phyloP scores from a whole-genome alignment of 2,329 filamentous ascomycete species.

The Claviceps sp. region DNA sequence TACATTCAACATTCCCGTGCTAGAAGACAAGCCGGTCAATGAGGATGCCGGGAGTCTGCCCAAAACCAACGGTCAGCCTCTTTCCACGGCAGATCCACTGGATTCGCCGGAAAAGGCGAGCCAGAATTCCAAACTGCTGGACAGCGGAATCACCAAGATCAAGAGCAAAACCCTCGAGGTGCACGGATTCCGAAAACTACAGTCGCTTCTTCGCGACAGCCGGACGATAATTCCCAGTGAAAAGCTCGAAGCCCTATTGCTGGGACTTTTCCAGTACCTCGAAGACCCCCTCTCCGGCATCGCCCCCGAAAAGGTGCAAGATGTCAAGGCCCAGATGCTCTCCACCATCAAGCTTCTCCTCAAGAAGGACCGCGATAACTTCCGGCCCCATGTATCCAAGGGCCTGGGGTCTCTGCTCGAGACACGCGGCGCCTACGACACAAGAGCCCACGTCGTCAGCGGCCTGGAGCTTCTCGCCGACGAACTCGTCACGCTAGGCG shows the following conservation, averaged over 20 bases:
- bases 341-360: constrained; percentile 62
- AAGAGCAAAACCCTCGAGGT: constrained; percentile 61
- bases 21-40: constrained; percentile 48
- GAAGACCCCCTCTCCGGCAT: constrained; percentile 44
- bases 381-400: constrained; percentile 52
- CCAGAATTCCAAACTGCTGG: constrained; percentile 49
- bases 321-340: constrained; percentile 61
- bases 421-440: constrained; percentile 53
- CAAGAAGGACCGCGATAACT: constrained; percentile 50
- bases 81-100: constrained; percentile 9
- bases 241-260: constrained; percentile 54
- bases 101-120: constrained; percentile 34
- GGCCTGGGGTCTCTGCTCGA: constrained; percentile 54
- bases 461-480: constrained; percentile 62
- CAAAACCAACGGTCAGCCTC: constrained; percentile 12
- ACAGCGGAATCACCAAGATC: constrained; percentile 63
- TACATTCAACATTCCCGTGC: constrained; percentile 32
- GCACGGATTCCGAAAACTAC: constrained; percentile 66
- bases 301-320: constrained; percentile 50
- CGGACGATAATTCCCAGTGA: constrained; percentile 50
- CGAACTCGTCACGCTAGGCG: constrained; percentile 54
- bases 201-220: constrained; percentile 57
- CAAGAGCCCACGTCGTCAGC: constrained; percentile 56
- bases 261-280: constrained; percentile 59
- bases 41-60: constrained; percentile 31